A percentile compares a stretch with the other conserved stretches of the same genome.
phyloP scores from a whole-genome alignment of 2,329 filamentous ascomycete species.

The Fusarium lateritium region DNA sequence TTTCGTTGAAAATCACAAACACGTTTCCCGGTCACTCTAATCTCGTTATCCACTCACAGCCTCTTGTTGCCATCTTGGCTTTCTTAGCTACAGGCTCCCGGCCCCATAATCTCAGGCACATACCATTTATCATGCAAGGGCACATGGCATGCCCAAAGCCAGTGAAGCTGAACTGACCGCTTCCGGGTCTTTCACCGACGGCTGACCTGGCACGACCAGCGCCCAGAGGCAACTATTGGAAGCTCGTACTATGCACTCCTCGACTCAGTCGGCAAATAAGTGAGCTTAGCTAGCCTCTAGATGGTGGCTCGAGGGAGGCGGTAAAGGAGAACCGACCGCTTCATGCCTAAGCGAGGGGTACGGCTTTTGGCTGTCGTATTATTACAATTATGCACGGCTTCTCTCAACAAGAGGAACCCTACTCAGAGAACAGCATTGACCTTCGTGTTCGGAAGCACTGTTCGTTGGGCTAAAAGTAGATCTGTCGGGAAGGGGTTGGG shows the following conservation, averaged over 20 bases:
- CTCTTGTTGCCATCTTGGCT: conserved; percentile 31
- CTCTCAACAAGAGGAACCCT: conserved; percentile 8
- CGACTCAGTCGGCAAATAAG: neutral
- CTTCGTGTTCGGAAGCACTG: conserved; percentile 28
- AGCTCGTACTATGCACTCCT: conserved; percentile 12
- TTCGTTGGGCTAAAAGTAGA: conserved; percentile 35
- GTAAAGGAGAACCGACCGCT: conserved; percentile 28
- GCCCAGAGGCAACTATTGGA: conserved; percentile 12
- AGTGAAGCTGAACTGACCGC: conserved; percentile 42
- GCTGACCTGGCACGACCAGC: conserved; percentile 25
- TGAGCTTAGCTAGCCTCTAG: conserved; percentile 1
- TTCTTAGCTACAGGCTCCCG: conserved; percentile 12
- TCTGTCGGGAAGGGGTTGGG: conserved; percentile 22
- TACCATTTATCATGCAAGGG: conserved; percentile 44
- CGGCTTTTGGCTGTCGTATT: conserved; percentile 7
- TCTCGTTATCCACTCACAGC: conserved; percentile 26
- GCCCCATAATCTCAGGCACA: conserved; percentile 43
- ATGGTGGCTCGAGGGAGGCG: conserved; percentile 30
- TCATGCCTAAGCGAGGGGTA: conserved; percentile 27
- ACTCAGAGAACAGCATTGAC: conserved; percentile 2
- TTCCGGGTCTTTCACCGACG: conserved; percentile 33
- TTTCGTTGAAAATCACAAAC: conserved; percentile 25
- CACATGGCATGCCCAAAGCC: conserved; percentile 29
- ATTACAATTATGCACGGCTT: conserved; percentile 8
- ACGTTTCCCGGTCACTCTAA: conserved; percentile 27